Base-by-base conservation (phyloP, 768 basidiomycete species). In the Polyporus arcularius region DNA sequence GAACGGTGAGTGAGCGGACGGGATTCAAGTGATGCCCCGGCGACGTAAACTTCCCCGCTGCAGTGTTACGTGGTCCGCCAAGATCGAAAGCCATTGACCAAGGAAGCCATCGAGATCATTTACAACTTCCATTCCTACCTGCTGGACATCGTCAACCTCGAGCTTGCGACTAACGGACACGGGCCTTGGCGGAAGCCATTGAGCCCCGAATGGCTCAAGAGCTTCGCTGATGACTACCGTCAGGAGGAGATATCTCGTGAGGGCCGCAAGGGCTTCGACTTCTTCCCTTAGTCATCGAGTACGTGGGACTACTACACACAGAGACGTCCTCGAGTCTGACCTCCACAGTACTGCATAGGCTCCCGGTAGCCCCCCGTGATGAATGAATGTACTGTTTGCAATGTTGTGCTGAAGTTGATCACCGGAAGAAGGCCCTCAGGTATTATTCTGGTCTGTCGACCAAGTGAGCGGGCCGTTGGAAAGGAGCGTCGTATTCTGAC, bases 41-140 rank as follows among this genome's bases (percentile, higher is more conserved):
- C 35, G 7, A 35, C 35, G 35, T 35, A 35, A 35, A 35, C 35
- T 35, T 43, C 15, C 42, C 6, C 15, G 6, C 14, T 43, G 42
- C 61, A 68, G 68, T 65, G 67, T 57, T 59, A 65, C 28, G 56
- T 60, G 12, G 56, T 60, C 14, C 63, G 67, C 18, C 55, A 53
- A 11, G 68, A 70, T 50, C 53, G 57, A 43, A 48, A 64, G 46
- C 68, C 57, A 14, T 59, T 68, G 50, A 70, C 68, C 16, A 60
- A 59, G 16, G 63, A 70, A 56, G 62, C 67, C 9, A 58, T 65
- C 16, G 67, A 70, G 55, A 63, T 61, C 16, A 45, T 65, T 38
- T 68, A 61, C 43, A 60, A 62, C 32, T 68, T 62, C 58, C 61
- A 65, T 42, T 40, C 58, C n/a, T 63, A 57, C 46, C 51, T 68